Percentiles rank a stretch among this genome's conserved stretches.
Conservation (phyloP, 2,329 filamentous ascomycete species). For the Helotiales sp. region DNA sequence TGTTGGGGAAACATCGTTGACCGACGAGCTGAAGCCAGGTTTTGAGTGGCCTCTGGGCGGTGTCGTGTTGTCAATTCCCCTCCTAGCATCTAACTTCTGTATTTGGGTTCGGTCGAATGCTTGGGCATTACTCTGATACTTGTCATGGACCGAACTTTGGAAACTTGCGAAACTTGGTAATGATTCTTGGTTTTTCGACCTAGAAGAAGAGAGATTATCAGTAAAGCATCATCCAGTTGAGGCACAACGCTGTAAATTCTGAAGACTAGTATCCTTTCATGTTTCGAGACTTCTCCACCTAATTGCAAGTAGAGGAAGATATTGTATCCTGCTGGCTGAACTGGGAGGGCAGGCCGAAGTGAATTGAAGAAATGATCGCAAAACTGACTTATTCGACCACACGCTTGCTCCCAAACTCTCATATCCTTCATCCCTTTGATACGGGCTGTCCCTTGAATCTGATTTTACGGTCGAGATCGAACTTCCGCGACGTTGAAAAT, state of each 20-base stretch:
- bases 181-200: slow-evolving; percentile 37
- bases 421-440: slow-evolving; percentile 44
- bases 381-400: slow-evolving; percentile 41
- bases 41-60: slow-evolving; percentile 40
- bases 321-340: neutral
- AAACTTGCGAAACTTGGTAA: slow-evolving; percentile 41
- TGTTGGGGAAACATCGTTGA: slow-evolving; percentile 43
- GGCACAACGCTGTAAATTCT: neutral
- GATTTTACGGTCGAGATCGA: slow-evolving; percentile 51
- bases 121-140: slow-evolving; percentile 43
- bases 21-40: slow-evolving; percentile 41
- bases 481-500: slow-evolving; percentile 44
- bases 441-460: slow-evolving; percentile 41
- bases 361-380: neutral
- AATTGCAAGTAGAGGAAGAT: neutral
- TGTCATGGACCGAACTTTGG: slow-evolving; percentile 44
- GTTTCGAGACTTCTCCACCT: neutral
- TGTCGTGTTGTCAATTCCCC: slow-evolving; percentile 41
- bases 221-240: neutral
- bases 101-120: slow-evolving; percentile 47
- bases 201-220: slow-evolving; percentile 22
- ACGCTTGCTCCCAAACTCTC: slow-evolving; percentile 43
- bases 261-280: neutral
- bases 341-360: neutral
- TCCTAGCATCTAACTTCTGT: slow-evolving; percentile 43